Conservation (phyloP, 2,329 filamentous ascomycete species). For the Colletotrichum musae region DNA sequence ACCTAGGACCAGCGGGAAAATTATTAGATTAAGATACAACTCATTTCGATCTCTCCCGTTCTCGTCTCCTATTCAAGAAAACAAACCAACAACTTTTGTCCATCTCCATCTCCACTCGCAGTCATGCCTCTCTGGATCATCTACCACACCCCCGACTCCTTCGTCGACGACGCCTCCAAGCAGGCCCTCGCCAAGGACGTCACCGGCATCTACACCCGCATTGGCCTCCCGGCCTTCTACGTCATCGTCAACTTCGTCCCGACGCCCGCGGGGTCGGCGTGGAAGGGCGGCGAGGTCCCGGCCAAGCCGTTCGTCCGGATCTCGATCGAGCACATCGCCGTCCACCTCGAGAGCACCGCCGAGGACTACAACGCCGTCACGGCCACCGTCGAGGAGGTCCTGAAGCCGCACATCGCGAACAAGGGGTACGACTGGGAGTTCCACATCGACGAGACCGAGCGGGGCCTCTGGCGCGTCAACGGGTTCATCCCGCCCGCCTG, state of each 20-base stretch:
- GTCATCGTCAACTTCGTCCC: conserved; percentile 58
- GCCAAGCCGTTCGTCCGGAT: conserved; percentile 53
- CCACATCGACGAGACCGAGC: conserved; percentile 57
- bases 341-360: conserved; percentile 47
- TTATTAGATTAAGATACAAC: no score
- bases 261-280: conserved; percentile 46
- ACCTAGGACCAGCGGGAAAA: no score
- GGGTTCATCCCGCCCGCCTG: conserved; percentile 54
- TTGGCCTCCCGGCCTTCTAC: conserved; percentile 59
- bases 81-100: no score
- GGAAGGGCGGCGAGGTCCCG: conserved; percentile 27
- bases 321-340: conserved; percentile 45
- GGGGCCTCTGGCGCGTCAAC: conserved; percentile 60
- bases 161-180: conserved; percentile 48
- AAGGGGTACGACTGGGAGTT: conserved; percentile 61
- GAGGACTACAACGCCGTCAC: conserved; percentile 29
- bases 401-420: conserved; percentile 58
- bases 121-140: conserved; percentile 60
- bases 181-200: conserved; percentile 51
- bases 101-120: neutral
- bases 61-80: no score
- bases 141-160: conserved; percentile 55
- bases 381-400: conserved; percentile 46
- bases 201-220: conserved; percentile 47
- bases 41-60: no score